Evolutionary conservation across 208 protist genomes (phyloP), one percentile per base, ranked within the genome.

Genomic region (Leishmania aethiopica): DNA sequence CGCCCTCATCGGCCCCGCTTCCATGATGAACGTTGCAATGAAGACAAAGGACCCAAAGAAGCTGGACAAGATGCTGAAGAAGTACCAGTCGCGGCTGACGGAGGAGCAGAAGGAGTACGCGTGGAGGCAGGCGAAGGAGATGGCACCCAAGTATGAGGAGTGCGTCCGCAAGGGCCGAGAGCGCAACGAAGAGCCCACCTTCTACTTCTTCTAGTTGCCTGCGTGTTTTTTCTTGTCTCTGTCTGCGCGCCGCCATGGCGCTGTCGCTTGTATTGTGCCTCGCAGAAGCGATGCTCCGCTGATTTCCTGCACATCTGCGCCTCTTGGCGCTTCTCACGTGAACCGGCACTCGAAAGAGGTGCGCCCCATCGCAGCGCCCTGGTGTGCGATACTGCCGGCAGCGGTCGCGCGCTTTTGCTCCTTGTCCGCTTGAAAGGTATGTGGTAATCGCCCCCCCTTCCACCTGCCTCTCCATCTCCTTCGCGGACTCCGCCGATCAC

Each of bases 11-110:
- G 91, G 91, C 3, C 95, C 95, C 40, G 93, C 95, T 3, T 95
- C 93, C 37, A 96, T 97, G 91, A 93, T 98, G 95, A 96, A 96
- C 81, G 90, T 96, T 57, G 95, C 93, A 32, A 88, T 94, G 86
- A 98, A 97, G 84, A 90, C 89, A 1, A 90, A 89, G 55, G 89
- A 96, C 69, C 95, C 95, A 19, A 91, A 96, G 79, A 90, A 88
- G 77, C 85, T 96, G 51, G 89, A 98, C 73, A 96, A 96, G 85
- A 94, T 96, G 91, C 90, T 89, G 69, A 87, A 95, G 69, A 96
- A 96, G 88, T 96, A 96, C 77, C 89, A 93, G 72, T 89, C 89
- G 28, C 73, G 90, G 45, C 85, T 98, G 13, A 96, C 92, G 4
- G 95, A 98, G 83, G 91, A 94, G 15, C 92, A 96, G 87, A 95